Evolutionary conservation across 2,329 filamentous ascomycete genomes (phyloP), one percentile per base, ranked within the genome.

Genomic region (Dothistroma pini): DNA sequence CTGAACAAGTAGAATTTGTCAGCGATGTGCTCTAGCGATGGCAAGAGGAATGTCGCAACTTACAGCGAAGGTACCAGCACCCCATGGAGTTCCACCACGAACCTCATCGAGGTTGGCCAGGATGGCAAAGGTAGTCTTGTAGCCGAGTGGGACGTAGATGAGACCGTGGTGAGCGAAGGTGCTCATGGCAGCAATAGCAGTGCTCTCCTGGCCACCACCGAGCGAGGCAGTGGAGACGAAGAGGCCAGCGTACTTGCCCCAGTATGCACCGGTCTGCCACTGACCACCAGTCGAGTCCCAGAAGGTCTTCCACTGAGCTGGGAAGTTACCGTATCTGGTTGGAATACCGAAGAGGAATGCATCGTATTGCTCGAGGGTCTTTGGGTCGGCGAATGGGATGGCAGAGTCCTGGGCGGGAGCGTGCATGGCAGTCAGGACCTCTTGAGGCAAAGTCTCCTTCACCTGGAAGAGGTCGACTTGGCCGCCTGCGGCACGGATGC

Each of bases 321-420:
- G 93, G 84, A 96, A 96, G 86, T 96, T 97, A 71, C 95, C 95
- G 81, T 91, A 99, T 69, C 95, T 86, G 56, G 95, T 99, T 62
- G 95, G 95, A 76, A 97, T 95, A 68, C 95, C 95, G 71, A 97
- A 84, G 66, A 99, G 87, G 48, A 58, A 53, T 68, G 82, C 95
- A 73, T 97, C 93, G 80, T 96, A 97, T 59, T 74, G 68, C 73
- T 87, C 85, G 49, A 97, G 87, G 34, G 76, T 80, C 12, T 83
- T 75, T 54, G 84, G 82, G 70, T 83, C 79, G 62, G 87, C 81
- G 69, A 91, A 68, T 19, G 72, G 84, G 75, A 95, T 80, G 73
- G 85, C 81, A 66, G 83, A 75, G 71, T 84, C 76, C 82, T 96
- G 96, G 68, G 86, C 74, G 4, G 92, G 89, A 32, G 95, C 95